These are phyloP conservation scores for Penicillium coffeae DNA, from an alignment of 495 filamentous ascomycete species.

Conservation along the genomic window DNA sequence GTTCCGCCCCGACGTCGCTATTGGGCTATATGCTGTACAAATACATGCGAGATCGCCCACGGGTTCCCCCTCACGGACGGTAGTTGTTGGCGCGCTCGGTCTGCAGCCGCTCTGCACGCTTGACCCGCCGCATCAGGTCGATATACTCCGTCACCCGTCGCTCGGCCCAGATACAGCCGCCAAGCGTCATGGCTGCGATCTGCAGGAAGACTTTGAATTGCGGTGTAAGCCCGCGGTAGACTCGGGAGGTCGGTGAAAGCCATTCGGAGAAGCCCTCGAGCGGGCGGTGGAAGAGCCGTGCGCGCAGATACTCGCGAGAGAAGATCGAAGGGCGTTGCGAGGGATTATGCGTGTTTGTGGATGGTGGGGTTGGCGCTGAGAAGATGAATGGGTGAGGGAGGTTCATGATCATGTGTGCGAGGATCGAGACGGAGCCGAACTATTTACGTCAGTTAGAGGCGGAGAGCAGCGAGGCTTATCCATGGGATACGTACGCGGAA, in stretches of 20 bases:
- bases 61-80: conserved; percentile 14
- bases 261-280: conserved; percentile 43
- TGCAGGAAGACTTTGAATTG: conserved; percentile 94
- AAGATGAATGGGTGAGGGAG: conserved; percentile 47
- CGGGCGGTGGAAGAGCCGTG: conserved; percentile 40
- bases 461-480: neutral
- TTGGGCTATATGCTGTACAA: too few species aligned
- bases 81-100: conserved; percentile 49
- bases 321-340: conserved; percentile 31
- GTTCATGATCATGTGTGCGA: conserved; percentile 46
- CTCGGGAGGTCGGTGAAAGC: conserved; percentile 51
- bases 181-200: conserved; percentile 82
- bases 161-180: conserved; percentile 82
- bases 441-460: conserved; percentile 7
- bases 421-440: conserved; percentile 47
- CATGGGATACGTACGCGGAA: conserved; percentile 37
- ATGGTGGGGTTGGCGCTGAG: conserved; percentile 18
- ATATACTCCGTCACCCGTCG: conserved; percentile 64
- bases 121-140: conserved; percentile 46
- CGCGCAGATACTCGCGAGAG: conserved; percentile 35
- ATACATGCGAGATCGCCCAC: too few species aligned
- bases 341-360: conserved; percentile 16
- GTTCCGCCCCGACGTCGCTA: too few species aligned
- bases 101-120: conserved; percentile 59
- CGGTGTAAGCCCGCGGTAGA: conserved; percentile 78